Base-by-base conservation (phyloP, 768 basidiomycete genomes). In the Mrakia hoshinonis region DNA sequence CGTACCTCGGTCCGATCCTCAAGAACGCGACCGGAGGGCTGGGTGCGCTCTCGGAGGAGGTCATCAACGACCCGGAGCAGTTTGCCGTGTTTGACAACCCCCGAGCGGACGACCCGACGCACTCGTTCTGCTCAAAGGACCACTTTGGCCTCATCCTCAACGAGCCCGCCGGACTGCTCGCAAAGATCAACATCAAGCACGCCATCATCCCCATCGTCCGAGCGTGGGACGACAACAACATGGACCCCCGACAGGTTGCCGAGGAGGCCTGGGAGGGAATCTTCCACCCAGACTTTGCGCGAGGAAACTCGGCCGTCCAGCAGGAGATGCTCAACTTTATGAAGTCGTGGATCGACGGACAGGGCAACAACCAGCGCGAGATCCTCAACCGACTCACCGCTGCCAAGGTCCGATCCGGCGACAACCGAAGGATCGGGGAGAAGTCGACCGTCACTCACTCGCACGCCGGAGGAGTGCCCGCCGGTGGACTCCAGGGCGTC, bases 141-240 rank as follows among this genome's bases (percentile, higher is more conserved):
- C 72, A 73, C 51, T 73, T 73, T 29, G 72, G 72, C 3, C 72
- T 73, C 20, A 73, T 73, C 48, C 62, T 73, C 38, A 73, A 73
- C 67, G 67, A 73, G 34, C 72, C 72, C 4, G 72, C 72, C 22
- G 72, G 72, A 20, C 26, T 54, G 15, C 51, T 73, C 51, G 72
- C 72, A 24, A 39, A 63, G 34, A 68, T 73, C 36, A 38, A 61
- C 67, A 73, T 68, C 38, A 26, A 38, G 38, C 58, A 67, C 22
- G 67, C 52, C 31, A 48, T 70, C 24, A 9, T 36, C 15, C 31
- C 24, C 7, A 63, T 72, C 64, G 70, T 72, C 24, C 22, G 13
- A 11, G 70, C 70, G 2, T 72, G 70, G 70, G 70, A 72, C 34
- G 70, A 72, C 58, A 68, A 54, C 39, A 68, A 68, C 67, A 36